Evolutionary conservation across 805 yeast genomes (phyloP).

Genomic region (Cyberlindnera nakhonratchasimensis): DNA sequence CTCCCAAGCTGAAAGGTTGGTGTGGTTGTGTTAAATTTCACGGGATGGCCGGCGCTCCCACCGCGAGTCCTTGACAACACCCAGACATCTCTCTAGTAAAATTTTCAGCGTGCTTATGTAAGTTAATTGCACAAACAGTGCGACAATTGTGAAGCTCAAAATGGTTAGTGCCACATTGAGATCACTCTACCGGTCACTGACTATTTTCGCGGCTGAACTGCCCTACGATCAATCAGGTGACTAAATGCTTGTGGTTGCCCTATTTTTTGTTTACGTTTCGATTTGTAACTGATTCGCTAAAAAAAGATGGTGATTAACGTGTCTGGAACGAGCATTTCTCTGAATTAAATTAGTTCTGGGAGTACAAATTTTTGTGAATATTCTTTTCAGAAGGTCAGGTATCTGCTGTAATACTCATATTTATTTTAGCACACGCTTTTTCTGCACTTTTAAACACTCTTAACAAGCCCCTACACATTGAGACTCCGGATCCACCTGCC

Average conservation of each 20-base stretch:
- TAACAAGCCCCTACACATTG: no score
- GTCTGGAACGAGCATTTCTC: neutral
- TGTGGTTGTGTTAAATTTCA: conserved; percentile 21
- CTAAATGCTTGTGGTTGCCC: neutral
- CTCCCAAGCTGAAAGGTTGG: conserved; percentile 1
- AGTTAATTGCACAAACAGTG: neutral
- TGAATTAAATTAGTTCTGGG: neutral
- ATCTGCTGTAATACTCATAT: no score
- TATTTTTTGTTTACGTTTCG: conserved; percentile 16
- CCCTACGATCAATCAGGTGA: conserved; percentile 5
- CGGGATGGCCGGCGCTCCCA: conserved; percentile 11
- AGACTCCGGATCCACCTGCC: neutral
- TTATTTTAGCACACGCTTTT: no score
- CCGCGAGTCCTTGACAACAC: conserved; percentile 4
- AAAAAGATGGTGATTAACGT: neutral
- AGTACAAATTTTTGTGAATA: no score
- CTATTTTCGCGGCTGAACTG: neutral
- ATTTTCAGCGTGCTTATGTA: conserved; percentile 5
- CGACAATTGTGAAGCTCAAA: neutral
- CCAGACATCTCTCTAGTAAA: conserved; percentile 4
- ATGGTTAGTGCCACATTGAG: conserved; percentile 5
- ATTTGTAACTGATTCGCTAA: conserved; percentile 6
- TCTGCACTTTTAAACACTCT: no score
- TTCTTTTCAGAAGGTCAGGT: no score
- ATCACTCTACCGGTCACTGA: neutral